Conservation (phyloP, 352 stramenopile species). For the Pythium sp. region DNA sequence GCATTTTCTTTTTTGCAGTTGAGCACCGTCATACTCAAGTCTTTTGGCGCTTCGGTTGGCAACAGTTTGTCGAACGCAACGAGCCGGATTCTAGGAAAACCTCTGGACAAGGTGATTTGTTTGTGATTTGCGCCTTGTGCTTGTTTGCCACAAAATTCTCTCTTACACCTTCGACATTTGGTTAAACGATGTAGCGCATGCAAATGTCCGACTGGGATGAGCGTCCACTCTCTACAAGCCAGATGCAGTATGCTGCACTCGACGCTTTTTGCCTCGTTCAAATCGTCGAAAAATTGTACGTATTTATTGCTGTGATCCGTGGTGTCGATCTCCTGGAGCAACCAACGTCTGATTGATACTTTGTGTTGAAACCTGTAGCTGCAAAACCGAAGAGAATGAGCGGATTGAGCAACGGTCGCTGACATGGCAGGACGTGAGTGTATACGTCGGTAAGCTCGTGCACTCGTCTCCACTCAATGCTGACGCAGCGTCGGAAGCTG, state of each 20-base stretch:
- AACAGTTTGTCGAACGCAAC: slow-evolving; percentile 48
- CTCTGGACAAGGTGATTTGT: slow-evolving; percentile 55
- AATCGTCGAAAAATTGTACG: slow-evolving; percentile 56
- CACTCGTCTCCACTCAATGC: slow-evolving; percentile 30
- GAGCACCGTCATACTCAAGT: slow-evolving; percentile 26
- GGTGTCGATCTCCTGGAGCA: background rate
- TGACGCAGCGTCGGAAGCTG: slow-evolving; percentile 22
- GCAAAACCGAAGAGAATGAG: background rate
- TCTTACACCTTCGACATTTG: background rate
- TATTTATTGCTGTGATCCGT: background rate
- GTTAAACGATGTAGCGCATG: slow-evolving; percentile 32
- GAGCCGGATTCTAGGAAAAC: slow-evolving; percentile 42
- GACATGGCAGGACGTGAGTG: slow-evolving; percentile 10
- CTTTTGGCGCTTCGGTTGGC: slow-evolving; percentile 26
- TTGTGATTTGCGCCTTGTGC: background rate
- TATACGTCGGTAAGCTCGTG: slow-evolving; percentile 24
- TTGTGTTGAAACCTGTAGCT: background rate
- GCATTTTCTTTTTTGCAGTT: slow-evolving; percentile 21
- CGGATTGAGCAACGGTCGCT: background rate
- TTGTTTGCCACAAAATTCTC: background rate
- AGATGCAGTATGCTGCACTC: slow-evolving; percentile 60
- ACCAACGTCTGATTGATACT: background rate
- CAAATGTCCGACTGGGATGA: slow-evolving; percentile 71
- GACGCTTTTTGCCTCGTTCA: slow-evolving; percentile 64
- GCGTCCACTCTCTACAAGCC: slow-evolving; percentile 43